These are phyloP conservation scores for Saksenaea oblongispora DNA, from an alignment of 371 early-diverging fungal genomes.

Conservation along the genomic window DNA sequence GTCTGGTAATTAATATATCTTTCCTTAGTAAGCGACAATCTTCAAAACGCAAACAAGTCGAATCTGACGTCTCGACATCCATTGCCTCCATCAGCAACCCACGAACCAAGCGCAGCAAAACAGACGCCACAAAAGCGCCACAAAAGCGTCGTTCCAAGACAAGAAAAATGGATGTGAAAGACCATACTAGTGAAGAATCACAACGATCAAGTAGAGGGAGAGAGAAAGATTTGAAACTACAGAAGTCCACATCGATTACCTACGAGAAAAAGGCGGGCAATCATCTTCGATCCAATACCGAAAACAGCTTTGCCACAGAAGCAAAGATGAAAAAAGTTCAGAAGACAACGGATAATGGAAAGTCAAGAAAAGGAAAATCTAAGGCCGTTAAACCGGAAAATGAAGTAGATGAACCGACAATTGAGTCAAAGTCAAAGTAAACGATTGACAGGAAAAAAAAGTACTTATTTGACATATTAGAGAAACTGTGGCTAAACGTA, in stretches of 20 bases:
- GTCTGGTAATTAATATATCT: background rate
- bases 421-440: background rate
- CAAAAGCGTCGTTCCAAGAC: background rate
- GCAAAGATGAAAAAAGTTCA: slow-evolving; percentile 1
- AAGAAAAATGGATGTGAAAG: background rate
- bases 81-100: background rate
- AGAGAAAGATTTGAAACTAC: background rate
- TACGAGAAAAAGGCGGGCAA: background rate
- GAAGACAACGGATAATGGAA: background rate
- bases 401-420: background rate
- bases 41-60: slow-evolving; percentile 1
- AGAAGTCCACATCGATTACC: background rate
- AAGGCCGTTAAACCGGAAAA: slow-evolving; percentile 12
- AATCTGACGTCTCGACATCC: slow-evolving; percentile 1
- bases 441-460: background rate
- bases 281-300: background rate
- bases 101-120: slow-evolving; percentile 1
- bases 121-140: background rate
- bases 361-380: slow-evolving; percentile 16
- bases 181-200: background rate
- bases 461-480: background rate
- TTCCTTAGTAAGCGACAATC: background rate
- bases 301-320: background rate
- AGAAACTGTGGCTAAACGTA: background rate
- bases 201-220: background rate